Conservation (phyloP, 2,329 filamentous ascomycete genomes). For the Bipolaris oryzae region DNA sequence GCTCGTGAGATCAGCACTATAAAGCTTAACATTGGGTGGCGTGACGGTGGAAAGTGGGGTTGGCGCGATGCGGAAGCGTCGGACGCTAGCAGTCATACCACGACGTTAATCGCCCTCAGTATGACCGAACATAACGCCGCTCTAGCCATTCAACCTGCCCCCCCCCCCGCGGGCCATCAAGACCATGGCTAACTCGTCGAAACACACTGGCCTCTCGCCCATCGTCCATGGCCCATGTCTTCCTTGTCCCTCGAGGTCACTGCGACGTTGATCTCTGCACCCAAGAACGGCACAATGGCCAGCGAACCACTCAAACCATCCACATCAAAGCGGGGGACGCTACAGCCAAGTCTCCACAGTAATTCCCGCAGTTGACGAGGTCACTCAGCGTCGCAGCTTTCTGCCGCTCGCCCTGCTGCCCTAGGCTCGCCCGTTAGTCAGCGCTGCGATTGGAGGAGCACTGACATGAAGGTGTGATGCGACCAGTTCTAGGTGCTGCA, state of each 20-base stretch:
- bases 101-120: background rate
- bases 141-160: background rate
- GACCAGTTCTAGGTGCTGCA: background rate
- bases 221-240: background rate
- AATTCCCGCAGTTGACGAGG: background rate
- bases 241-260: background rate
- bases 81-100: constrained; percentile 7
- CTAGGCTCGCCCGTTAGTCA: background rate
- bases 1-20: constrained; percentile 13
- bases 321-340: background rate
- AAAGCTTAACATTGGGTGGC: constrained; percentile 14
- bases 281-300: background rate
- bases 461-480: constrained; percentile 5
- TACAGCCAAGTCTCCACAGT: background rate
- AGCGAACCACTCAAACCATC: background rate
- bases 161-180: background rate
- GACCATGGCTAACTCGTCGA: background rate
- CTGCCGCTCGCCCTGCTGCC: background rate
- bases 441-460: background rate
- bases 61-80: constrained; percentile 3
- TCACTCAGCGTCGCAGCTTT: background rate
- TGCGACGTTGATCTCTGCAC: background rate
- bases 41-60: background rate
- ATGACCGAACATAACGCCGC: constrained; percentile 2
- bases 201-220: background rate